Conservation (phyloP, 2,329 filamentous ascomycete species). For the Neurospora sp. region DNA sequence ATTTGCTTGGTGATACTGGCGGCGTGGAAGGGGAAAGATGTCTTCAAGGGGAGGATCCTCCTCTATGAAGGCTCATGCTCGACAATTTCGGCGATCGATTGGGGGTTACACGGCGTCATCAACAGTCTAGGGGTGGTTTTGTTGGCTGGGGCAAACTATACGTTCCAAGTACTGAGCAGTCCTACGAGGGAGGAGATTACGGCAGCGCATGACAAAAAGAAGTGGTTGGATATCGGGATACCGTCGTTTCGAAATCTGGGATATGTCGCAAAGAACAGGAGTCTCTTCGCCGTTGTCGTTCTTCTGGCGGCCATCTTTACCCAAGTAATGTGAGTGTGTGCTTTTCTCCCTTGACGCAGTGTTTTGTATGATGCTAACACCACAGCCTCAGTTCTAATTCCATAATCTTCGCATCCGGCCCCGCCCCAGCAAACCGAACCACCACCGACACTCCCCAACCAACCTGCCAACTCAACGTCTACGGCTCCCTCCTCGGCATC, state of each 20-base stretch:
- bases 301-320: conserved; percentile 32
- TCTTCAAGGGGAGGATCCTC: conserved; percentile 25
- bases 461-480: conserved; percentile 33
- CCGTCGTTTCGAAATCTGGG: conserved; percentile 40
- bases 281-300: conserved; percentile 28
- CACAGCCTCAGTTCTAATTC: conserved; percentile 36
- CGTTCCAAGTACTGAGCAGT: conserved; percentile 43
- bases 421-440: conserved; percentile 24
- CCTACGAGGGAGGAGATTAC: conserved; percentile 40
- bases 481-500: conserved; percentile 31
- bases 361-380: neutral
- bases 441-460: conserved; percentile 18
- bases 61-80: conserved; percentile 30
- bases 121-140: conserved; percentile 33
- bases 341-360: no score
- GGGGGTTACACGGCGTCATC: conserved; percentile 33
- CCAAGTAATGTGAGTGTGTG: conserved; percentile 40
- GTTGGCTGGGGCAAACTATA: conserved; percentile 41
- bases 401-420: conserved; percentile 33
- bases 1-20: conserved; percentile 24
- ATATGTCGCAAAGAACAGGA: conserved; percentile 31
- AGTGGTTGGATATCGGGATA: conserved; percentile 44
- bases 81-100: conserved; percentile 26
- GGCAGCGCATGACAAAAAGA: conserved; percentile 32
- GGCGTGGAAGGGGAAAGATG: conserved; percentile 20